Conservation (phyloP, 2,329 filamentous ascomycete species). For the Aspergillus floridensis region DNA sequence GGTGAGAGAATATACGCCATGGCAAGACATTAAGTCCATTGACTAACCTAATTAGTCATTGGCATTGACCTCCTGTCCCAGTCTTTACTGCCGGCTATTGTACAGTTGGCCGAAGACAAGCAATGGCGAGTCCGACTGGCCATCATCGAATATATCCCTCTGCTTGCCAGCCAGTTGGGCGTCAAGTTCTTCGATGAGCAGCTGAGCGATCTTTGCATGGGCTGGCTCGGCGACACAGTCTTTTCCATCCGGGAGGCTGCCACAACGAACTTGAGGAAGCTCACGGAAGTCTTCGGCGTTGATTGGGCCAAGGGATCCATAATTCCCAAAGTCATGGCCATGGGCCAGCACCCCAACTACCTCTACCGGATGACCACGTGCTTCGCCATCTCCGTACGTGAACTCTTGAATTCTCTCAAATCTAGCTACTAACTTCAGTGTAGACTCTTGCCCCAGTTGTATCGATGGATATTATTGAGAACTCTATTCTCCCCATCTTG, state of each 20-base stretch:
- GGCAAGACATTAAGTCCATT: background rate
- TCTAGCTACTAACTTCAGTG: conserved; percentile 27
- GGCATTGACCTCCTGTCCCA: conserved; percentile 96
- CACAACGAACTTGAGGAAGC: conserved; percentile 95
- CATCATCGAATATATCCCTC: conserved; percentile 98
- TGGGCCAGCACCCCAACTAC: conserved; percentile 98
- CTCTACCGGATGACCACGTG: conserved; percentile 99
- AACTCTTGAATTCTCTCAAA: background rate
- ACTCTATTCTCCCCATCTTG: conserved; percentile 92
- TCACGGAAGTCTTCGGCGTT: conserved; percentile 97
- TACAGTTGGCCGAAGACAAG: conserved; percentile 97
- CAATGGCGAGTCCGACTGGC: conserved; percentile 97
- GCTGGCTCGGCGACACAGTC: conserved; percentile 96
- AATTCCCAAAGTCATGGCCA: conserved; percentile 96
- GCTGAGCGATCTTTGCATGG: conserved; percentile 92
- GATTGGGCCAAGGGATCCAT: conserved; percentile 97
- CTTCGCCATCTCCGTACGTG: conserved; percentile 91
- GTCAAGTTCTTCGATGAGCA: conserved; percentile 99
- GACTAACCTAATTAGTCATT: conserved; percentile 63
- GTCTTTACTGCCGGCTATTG: conserved; percentile 92
- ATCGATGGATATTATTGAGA: conserved; percentile 86
- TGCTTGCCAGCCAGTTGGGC: conserved; percentile 91
- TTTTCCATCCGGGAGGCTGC: conserved; percentile 98
- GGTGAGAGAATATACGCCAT: conserved; percentile 50
- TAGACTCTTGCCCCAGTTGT: conserved; percentile 93